phyloP scores from a whole-genome alignment of 2,329 filamentous ascomycete species.

The Aspergillus sp. region DNA sequence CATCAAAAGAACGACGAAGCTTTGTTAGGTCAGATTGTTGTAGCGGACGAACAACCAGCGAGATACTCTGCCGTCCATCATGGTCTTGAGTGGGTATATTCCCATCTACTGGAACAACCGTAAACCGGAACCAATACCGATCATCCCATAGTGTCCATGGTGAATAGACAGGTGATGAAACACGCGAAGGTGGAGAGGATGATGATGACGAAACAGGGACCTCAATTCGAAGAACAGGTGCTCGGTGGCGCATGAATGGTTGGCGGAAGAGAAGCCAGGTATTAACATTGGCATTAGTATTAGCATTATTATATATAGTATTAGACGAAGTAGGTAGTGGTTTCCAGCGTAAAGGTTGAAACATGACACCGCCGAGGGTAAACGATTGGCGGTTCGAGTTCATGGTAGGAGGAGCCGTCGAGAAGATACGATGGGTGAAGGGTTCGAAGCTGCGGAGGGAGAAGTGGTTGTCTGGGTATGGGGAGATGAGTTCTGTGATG shows the following conservation, averaged over 20 bases:
- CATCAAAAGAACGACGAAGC: no score
- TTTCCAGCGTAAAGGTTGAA: constrained; percentile 32
- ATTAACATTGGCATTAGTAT: constrained; percentile 12
- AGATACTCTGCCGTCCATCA: background rate
- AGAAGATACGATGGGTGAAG: constrained; percentile 40
- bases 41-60: constrained; percentile 39
- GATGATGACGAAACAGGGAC: background rate
- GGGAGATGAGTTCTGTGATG: constrained; percentile 47
- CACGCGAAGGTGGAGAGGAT: background rate
- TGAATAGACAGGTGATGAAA: background rate
- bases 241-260: constrained; percentile 27
- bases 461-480: constrained; percentile 37
- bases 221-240: constrained; percentile 17
- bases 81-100: background rate
- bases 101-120: constrained; percentile 17
- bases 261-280: constrained; percentile 35
- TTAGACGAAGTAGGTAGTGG: background rate
- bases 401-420: constrained; percentile 4
- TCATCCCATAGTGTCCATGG: constrained; percentile 49
- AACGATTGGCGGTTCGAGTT: constrained; percentile 33
- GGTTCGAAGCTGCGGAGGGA: constrained; percentile 38
- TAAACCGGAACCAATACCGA: constrained; percentile 52
- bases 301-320: background rate
- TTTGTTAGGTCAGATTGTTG: constrained; percentile 22
- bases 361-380: constrained; percentile 46